Base-by-base conservation (phyloP, 345 rosid species). In the Bruguiera sexangula region DNA sequence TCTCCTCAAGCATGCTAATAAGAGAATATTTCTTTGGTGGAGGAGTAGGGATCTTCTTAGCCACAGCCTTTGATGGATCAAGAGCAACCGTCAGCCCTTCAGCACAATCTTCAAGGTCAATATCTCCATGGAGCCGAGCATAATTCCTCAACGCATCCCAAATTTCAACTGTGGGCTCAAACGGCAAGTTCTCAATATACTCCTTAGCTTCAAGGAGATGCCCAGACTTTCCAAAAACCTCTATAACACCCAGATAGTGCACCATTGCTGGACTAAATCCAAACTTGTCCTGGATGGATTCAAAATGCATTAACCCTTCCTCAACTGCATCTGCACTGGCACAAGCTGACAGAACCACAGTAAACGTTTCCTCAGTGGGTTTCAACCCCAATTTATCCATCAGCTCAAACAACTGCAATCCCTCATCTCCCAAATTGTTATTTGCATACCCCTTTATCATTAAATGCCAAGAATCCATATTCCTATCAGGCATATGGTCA, bases 401-500 rank as follows among this genome's bases (percentile, higher is more conserved):
- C 70, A 85, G 86, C 46, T 86, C 92, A n/a, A 84, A 90, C 81
- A 88, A 61, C 77, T 79, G 84, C 86, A 86, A 78, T n/a, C 92
- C 91, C 18, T 85, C 89, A 67, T 90, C 94, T 56, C 96, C 94
- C 77, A 84, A 69, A 30, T 81, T 83, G 55, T 88, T 90, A 69
- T 78, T 76, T 18, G 86, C 87, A 75, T 83, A 85, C 2, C 79
- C 91, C 69, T 78, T 75, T 66, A 90, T 84, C 90, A 86, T 84
- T 82, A 79, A 74, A 83, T 86, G 90, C 96, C 96, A 90, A 0
- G 91, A 75, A 68, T 83, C 93, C 75, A 86, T 85, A 70, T 86
- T 65, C 76, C 86, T 88, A 39, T 84, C 85, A 3, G 82, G 78
- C 91, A 86, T 88, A 66, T 90, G 86, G 75, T 88, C 90, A 67